Evolutionary conservation across 495 filamentous ascomycete genomes (phyloP), one percentile per base, ranked within the genome.

Genomic region (Penicillium angulare): DNA sequence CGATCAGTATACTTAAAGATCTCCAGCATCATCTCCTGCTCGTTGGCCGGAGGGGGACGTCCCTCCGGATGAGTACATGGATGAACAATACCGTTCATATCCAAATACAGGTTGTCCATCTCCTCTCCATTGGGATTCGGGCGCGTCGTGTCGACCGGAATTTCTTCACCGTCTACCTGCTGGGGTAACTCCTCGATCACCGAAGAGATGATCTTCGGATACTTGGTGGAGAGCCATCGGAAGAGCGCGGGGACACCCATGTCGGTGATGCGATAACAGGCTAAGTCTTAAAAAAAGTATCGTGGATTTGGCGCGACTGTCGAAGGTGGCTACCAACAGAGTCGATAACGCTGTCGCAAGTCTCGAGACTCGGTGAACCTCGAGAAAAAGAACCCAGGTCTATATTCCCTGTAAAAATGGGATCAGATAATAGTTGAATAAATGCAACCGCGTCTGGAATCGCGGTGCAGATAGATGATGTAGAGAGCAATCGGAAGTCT

Each of bases 41-140:
- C 93, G 34, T 89, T 91, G 60, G 86, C 86, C 22, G 93, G 93
- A 4, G 93, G 81, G 3, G 93, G 90, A 52, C 80, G 86, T 56
- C 97, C 92, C 69, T 99, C 93, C 2, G 93, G 93, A 71, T 99
- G 93, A 5, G 92, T 96, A 74, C 93, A 99, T 2, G 95, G 95
- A 80, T 99, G 93, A 36, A 99, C 93, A 57, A 99, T 99, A 66
- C 93, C 93, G 74, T 99, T 99, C 93, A 99, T 97, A 64, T 99
- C 93, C 44, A 99, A 82, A 63, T 97, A 99, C 3, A 99, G 78
- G 63, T 97, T 99, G 69, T 99, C 92, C 60, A 92, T 88, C 66
- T 97, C 92, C 69, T 97, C 93, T 68, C 91, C 92, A 73, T 99
- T 99, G 5, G 93, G 93, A 67, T 99, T 99, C 2, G 89, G 83